phyloP scores from a whole-genome alignment of 176 grass and related monocot species.

The Pontederia paniculata region DNA sequence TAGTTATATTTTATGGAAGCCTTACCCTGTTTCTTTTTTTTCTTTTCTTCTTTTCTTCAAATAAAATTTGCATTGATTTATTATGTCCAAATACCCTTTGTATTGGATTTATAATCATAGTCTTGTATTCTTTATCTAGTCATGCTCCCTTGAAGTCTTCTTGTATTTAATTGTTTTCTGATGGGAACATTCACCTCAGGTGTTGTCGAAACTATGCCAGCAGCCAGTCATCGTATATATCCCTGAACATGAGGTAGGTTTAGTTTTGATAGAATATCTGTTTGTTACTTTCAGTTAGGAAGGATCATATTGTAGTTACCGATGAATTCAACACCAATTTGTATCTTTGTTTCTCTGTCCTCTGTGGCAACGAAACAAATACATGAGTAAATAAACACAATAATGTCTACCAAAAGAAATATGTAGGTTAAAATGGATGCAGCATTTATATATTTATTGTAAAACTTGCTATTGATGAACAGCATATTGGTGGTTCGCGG shows the following conservation, averaged over 20 bases:
- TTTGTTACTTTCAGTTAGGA: not conserved
- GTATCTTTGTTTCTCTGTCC: no score
- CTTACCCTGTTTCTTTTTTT: no score
- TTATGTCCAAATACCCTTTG: no score
- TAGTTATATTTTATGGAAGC: no score
- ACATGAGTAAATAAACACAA: no score
- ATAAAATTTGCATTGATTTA: no score
- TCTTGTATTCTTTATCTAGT: no score
- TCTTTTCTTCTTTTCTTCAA: no score
- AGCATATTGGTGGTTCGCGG: constrained; percentile 35
- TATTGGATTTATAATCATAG: no score
- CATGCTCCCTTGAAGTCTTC: not conserved
- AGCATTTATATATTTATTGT: not conserved
- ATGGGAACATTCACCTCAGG: constrained; percentile 33
- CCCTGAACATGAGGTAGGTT: constrained; percentile 74
- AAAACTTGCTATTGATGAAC: constrained; percentile 11
- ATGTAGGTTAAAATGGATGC: not conserved
- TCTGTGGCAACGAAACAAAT: no score
- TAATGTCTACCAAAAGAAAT: not conserved
- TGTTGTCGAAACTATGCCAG: constrained; percentile 59
- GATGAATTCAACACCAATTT: no score
- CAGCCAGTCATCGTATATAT: constrained; percentile 91
- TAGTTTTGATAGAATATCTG: not conserved
- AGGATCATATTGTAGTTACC: no score
- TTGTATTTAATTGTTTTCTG: not conserved